phyloP scores from a whole-genome alignment of 2,329 filamentous ascomycete species.

The Botrytis tulipae region DNA sequence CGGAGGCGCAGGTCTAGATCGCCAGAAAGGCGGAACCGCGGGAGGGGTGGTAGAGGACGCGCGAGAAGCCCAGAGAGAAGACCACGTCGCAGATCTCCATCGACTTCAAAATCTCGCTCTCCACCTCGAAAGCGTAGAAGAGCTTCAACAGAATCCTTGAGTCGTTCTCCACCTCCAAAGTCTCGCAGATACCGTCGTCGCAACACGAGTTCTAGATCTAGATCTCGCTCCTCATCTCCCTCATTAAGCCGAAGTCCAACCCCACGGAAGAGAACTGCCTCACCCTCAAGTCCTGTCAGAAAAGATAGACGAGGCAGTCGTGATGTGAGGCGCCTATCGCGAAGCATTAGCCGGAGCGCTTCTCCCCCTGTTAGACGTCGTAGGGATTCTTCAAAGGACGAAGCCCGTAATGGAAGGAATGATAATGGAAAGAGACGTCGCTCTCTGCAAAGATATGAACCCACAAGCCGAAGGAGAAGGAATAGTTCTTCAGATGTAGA shows the following conservation, averaged over 20 bases:
- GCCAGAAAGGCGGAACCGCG: conserved; percentile 34
- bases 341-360: conserved; percentile 39
- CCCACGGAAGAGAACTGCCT: conserved; percentile 23
- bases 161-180: conserved; percentile 36
- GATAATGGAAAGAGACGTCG: conserved; percentile 37
- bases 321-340: conserved; percentile 39
- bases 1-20: conserved; percentile 37
- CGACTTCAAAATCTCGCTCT: conserved; percentile 30
- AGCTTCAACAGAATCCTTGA: conserved; percentile 33
- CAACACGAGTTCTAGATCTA: conserved; percentile 36
- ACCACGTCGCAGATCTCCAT: conserved; percentile 35
- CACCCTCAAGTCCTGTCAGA: conserved; percentile 30
- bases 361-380: conserved; percentile 37
- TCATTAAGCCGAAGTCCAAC: conserved; percentile 33
- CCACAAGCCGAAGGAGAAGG: conserved; percentile 45
- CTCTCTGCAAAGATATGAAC: conserved; percentile 40
- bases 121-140: conserved; percentile 37
- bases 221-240: conserved; percentile 35
- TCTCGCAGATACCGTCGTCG: conserved; percentile 32
- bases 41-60: conserved; percentile 34
- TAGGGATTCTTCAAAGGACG: conserved; percentile 27
- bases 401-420: conserved; percentile 33
- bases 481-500: conserved; percentile 48
- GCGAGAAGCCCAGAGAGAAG: conserved; percentile 38
- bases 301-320: conserved; percentile 30